A percentile compares a stretch with the other conserved stretches of the same genome.
Conservation (phyloP, 768 basidiomycete genomes). For the Trametes cingulata region DNA sequence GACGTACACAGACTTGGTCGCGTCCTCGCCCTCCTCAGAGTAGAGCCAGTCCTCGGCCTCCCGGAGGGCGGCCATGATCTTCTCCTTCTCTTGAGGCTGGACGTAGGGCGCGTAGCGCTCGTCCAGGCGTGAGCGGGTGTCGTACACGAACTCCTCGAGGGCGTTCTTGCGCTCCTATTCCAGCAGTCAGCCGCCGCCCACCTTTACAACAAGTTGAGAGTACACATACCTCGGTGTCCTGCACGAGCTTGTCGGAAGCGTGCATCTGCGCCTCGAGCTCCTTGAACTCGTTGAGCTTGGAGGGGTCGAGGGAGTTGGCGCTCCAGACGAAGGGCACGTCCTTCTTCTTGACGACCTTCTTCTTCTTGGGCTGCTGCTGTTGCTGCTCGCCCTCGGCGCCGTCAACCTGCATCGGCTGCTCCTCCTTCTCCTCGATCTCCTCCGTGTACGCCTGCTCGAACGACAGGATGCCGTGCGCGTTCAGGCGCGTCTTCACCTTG, state of each 20-base stretch:
- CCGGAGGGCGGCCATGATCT: constrained; percentile 65
- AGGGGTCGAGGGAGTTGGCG: constrained; percentile 63
- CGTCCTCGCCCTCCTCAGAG: constrained; percentile 94
- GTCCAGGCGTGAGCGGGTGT: constrained; percentile 90
- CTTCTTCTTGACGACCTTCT: constrained; percentile 81
- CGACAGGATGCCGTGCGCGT: constrained; percentile 1
- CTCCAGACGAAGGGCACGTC: constrained; percentile 73
- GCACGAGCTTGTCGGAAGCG: constrained; percentile 90
- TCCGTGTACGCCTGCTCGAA: constrained; percentile 7
- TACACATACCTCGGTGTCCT: constrained; percentile 79
- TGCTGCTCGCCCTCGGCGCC: constrained; percentile 46
- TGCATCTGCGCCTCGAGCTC: constrained; percentile 91
- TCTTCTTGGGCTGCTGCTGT: constrained; percentile 67
- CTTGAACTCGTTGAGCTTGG: constrained; percentile 60
- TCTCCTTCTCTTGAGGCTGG: constrained; percentile 72
- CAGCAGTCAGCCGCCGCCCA: constrained; percentile 5
- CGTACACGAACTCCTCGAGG: constrained; percentile 98
- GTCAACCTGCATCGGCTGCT: constrained; percentile 62
- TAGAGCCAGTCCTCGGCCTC: constrained; percentile 97
- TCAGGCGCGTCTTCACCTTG: constrained; percentile 58
- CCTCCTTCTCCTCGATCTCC: constrained; percentile 68
- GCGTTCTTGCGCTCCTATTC: constrained; percentile 96
- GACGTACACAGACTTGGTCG: constrained; percentile 94
- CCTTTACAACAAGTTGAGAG: background rate
- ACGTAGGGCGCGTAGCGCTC: constrained; percentile 81